A percentile compares a stretch with the other conserved stretches of the same genome.
phyloP scores from a whole-genome alignment of 139 green algal species.

The Asterochloris sp. region DNA sequence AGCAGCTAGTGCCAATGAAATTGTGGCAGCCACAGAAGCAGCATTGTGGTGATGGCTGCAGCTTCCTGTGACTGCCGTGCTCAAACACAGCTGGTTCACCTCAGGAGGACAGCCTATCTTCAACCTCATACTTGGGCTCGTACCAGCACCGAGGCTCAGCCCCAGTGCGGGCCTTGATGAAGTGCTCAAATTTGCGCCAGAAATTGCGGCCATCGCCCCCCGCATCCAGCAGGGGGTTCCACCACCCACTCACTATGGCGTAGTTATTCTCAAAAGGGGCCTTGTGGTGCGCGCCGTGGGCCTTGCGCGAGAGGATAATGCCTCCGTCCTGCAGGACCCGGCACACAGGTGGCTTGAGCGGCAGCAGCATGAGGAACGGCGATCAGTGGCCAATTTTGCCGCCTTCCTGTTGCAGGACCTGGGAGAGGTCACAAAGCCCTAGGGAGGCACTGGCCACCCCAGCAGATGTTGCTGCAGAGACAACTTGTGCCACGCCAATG shows the following conservation, averaged over 20 bases:
- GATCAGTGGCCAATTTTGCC: too few species aligned
- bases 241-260: constrained; percentile 92
- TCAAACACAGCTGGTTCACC: too few species aligned
- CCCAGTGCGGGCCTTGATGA: constrained; percentile 59
- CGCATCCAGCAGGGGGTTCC: constrained; percentile 85
- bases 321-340: constrained; percentile 55
- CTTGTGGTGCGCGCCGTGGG: constrained; percentile 91
- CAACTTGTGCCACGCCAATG: neutral
- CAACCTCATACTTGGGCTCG: constrained; percentile 59
- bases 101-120: neutral
- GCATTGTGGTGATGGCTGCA: too few species aligned
- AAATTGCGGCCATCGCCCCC: constrained; percentile 26
- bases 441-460: neutral
- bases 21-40: too few species aligned
- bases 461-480: neutral
- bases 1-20: too few species aligned
- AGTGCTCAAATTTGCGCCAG: constrained; percentile 58
- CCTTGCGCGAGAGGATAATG: constrained; percentile 74
- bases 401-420: neutral
- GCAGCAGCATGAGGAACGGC: neutral
- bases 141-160: constrained; percentile 92
- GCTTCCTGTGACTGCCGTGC: too few species aligned
- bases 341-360: neutral
- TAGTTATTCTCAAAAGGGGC: constrained; percentile 96
- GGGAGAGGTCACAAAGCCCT: neutral